A percentile compares a stretch with the other conserved stretches of the same genome.
These are phyloP conservation scores for Ambispora gerdemannii DNA, from an alignment of 192 early-diverging fungal species.

Conservation along the genomic window DNA sequence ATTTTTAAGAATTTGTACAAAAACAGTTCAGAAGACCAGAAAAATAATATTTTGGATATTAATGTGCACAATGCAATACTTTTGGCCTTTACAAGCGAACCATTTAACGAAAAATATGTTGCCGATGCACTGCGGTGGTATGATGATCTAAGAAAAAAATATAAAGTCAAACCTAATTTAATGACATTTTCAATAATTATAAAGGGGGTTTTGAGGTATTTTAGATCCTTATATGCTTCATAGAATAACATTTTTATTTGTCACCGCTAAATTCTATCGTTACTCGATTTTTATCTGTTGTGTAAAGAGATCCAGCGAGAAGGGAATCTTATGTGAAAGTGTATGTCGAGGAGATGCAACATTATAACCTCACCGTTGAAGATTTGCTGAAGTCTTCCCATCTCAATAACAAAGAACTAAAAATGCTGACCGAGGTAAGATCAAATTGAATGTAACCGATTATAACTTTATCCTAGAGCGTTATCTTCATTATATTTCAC, in stretches of 20 bases:
- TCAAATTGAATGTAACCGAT: not conserved
- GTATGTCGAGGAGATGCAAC: not conserved
- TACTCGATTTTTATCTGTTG: not conserved
- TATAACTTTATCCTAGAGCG: not conserved
- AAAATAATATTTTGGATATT: conserved; percentile 61
- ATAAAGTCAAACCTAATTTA: conserved; percentile 57
- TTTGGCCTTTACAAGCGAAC: conserved; percentile 59
- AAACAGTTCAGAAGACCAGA: conserved; percentile 67
- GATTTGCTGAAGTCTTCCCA: not conserved
- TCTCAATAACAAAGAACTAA: conserved; percentile 16
- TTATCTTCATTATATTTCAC: not conserved
- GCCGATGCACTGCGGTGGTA: conserved; percentile 70
- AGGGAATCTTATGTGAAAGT: not conserved
- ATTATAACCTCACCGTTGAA: not conserved
- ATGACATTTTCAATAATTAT: conserved; percentile 79
- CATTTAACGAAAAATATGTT: conserved; percentile 46
- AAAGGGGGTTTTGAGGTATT: conserved; percentile 61
- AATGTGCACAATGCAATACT: conserved; percentile 81
- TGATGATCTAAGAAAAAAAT: conserved; percentile 53
- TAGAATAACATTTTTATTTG: not conserved
- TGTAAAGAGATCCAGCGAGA: not conserved
- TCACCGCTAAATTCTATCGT: not conserved
- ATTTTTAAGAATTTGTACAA: conserved; percentile 64
- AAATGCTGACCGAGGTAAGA: not conserved
- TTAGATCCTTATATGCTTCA: conserved; percentile 17